These are phyloP conservation scores for Mesotaenium endlicherianum DNA, from an alignment of 139 green algal species.

Conservation along the genomic window DNA sequence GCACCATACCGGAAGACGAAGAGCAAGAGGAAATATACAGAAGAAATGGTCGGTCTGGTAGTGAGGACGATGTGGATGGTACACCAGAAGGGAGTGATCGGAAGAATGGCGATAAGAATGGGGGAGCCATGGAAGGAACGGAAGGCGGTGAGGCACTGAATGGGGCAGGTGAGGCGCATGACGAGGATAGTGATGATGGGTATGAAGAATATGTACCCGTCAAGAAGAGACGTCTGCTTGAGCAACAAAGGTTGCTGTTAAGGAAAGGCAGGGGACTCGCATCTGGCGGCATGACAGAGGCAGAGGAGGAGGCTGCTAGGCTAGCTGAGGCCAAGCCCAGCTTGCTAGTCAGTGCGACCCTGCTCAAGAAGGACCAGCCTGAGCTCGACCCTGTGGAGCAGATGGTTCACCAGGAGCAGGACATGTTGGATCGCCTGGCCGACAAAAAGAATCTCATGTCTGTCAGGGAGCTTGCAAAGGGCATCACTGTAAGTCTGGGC, in stretches of 20 bases:
- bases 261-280: conserved; percentile 14
- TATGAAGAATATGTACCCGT: conserved; percentile 82
- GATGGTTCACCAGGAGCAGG: conserved; percentile 73
- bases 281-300: background rate
- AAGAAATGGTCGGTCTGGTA: background rate
- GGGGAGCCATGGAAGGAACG: background rate
- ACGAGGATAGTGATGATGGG: conserved; percentile 2
- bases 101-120: background rate
- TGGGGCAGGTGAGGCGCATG: background rate
- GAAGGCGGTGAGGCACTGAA: background rate
- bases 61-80: background rate
- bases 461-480: conserved; percentile 89
- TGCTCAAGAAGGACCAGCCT: conserved; percentile 41
- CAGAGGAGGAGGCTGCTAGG: background rate
- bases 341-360: conserved; percentile 39
- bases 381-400: conserved; percentile 71
- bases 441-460: conserved; percentile 86
- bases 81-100: background rate
- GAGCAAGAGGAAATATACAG: background rate
- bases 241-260: conserved; percentile 62
- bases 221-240: conserved; percentile 72
- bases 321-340: background rate
- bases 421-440: conserved; percentile 84
- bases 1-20: background rate
- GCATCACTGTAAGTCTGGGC: no score